Evolutionary conservation across 176 grass and related monocot genomes (phyloP).

Genomic region (Musa itinerans): DNA sequence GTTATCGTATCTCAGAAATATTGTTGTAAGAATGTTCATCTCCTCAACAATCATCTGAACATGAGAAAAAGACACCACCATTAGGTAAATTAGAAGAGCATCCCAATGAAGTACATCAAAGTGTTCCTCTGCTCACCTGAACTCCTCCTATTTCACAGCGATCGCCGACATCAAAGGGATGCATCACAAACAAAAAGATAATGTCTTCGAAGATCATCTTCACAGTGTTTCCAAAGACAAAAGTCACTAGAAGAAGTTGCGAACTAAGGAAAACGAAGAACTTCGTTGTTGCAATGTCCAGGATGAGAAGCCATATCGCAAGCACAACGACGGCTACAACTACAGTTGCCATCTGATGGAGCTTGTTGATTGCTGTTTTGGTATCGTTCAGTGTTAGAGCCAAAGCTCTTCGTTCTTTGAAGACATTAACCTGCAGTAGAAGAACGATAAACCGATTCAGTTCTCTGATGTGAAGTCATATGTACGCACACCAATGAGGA

Average conservation of each 20-base stretch:
- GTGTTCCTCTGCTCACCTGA: conserved; percentile 36
- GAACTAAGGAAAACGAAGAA: conserved; percentile 78
- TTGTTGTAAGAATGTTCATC: conserved; percentile 90
- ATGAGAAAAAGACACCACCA: conserved; percentile 10
- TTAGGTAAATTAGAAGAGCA: too few species aligned
- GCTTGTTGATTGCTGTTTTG: conserved; percentile 89
- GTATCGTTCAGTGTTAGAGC: conserved; percentile 96
- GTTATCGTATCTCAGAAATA: conserved; percentile 82
- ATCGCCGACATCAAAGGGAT: conserved; percentile 82
- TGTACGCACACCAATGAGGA: not conserved
- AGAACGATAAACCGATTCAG: conserved; percentile 17
- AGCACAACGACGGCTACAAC: conserved; percentile 55
- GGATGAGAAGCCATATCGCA: conserved; percentile 69
- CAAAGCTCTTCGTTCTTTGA: conserved; percentile 78
- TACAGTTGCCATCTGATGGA: conserved; percentile 89
- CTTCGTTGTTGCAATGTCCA: conserved; percentile 52
- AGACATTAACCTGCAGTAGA: conserved; percentile 55
- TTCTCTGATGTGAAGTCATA: not conserved
- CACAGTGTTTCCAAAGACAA: conserved; percentile 89
- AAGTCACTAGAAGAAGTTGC: conserved; percentile 55
- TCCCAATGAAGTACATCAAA: too few species aligned
- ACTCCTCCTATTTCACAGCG: conserved; percentile 68
- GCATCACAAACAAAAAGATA: conserved; percentile 80
- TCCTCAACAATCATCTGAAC: conserved; percentile 84
- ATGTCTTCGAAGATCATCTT: conserved; percentile 84